Evolutionary conservation across 2,329 filamentous ascomycete genomes (phyloP).

Genomic region (Metarhizium brunneum): DNA sequence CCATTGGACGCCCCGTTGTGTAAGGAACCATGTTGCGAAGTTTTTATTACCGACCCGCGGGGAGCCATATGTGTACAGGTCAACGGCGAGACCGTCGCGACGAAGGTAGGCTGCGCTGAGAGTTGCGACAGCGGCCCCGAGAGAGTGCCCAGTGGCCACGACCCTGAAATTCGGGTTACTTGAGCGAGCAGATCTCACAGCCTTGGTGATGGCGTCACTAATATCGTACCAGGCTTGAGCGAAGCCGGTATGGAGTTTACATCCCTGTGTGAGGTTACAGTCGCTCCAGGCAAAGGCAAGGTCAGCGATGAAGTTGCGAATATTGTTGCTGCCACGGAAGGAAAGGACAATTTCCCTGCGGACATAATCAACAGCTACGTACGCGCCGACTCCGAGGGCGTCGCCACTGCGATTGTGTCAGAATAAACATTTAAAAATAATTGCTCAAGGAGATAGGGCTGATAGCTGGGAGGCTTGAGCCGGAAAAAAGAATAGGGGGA

Average conservation of each 20-base stretch:
- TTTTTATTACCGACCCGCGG: no score
- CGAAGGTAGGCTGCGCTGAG: no score
- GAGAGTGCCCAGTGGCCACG: no score
- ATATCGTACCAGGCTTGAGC: conserved; percentile 47
- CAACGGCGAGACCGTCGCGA: no score
- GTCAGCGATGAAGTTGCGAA: conserved; percentile 55
- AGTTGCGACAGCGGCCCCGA: no score
- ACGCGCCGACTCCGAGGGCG: conserved; percentile 37
- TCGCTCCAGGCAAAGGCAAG: conserved; percentile 20
- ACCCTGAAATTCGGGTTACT: no score
- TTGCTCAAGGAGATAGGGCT: background rate
- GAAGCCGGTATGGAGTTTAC: conserved; percentile 50
- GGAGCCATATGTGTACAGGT: no score
- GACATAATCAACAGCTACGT: conserved; percentile 40
- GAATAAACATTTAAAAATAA: conserved; percentile 8
- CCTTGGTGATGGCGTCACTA: conserved; percentile 10
- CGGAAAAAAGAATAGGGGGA: background rate
- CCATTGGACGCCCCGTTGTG: no score
- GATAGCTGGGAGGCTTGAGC: background rate
- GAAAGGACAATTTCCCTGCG: conserved; percentile 48
- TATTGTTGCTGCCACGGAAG: conserved; percentile 47
- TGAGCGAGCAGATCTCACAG: no score
- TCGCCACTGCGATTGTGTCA: conserved; percentile 25
- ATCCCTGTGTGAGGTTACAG: conserved; percentile 28
- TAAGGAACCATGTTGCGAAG: no score